Conservation (phyloP, 345 rosid genomes). For the Eutrema yunnanense region DNA sequence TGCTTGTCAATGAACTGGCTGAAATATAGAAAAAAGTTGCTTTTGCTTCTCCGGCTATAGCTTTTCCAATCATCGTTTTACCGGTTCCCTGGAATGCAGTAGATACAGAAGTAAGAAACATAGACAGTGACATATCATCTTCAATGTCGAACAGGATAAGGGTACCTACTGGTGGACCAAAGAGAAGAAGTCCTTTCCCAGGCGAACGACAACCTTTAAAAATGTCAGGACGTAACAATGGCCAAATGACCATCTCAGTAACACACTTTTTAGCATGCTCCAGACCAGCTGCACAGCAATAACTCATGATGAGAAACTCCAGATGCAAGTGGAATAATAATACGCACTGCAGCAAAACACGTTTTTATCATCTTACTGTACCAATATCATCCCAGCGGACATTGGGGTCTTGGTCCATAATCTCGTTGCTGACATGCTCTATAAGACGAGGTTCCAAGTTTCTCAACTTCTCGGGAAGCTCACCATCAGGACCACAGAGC, state of each 20-base stretch:
- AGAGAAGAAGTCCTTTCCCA: slow-evolving; percentile 97
- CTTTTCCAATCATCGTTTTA: slow-evolving; percentile 98
- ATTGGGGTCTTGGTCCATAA: slow-evolving; percentile 93
- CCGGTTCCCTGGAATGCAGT: slow-evolving; percentile 73
- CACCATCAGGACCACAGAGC: slow-evolving; percentile 97
- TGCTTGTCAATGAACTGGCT: slow-evolving; percentile 99
- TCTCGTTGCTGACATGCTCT: slow-evolving; percentile 96
- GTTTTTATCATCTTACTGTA: slow-evolving; percentile 30
- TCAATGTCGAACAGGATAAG: slow-evolving; percentile 9
- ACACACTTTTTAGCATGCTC: slow-evolving; percentile 99
- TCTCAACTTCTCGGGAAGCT: slow-evolving; percentile 91
- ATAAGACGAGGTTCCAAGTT: slow-evolving; percentile 95
- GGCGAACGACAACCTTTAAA: slow-evolving; percentile 97
- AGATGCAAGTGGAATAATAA: slow-evolving; percentile 1
- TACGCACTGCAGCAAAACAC: neutral
- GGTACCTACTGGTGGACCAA: slow-evolving; percentile 87
- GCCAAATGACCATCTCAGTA: slow-evolving; percentile 99
- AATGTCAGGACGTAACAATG: slow-evolving; percentile 90
- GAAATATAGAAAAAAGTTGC: slow-evolving; percentile 98
- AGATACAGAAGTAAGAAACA: slow-evolving; percentile 12
- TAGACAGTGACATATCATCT: neutral
- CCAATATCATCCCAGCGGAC: slow-evolving; percentile 99
- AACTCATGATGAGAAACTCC: slow-evolving; percentile 23
- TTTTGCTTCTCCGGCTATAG: slow-evolving; percentile 99
- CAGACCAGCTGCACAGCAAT: slow-evolving; percentile 69